Percentiles rank a stretch among this genome's conserved stretches.
Evolutionary conservation across 148 eudicot species (phyloP).

Genomic region (Rhododendron griersonianum): DNA sequence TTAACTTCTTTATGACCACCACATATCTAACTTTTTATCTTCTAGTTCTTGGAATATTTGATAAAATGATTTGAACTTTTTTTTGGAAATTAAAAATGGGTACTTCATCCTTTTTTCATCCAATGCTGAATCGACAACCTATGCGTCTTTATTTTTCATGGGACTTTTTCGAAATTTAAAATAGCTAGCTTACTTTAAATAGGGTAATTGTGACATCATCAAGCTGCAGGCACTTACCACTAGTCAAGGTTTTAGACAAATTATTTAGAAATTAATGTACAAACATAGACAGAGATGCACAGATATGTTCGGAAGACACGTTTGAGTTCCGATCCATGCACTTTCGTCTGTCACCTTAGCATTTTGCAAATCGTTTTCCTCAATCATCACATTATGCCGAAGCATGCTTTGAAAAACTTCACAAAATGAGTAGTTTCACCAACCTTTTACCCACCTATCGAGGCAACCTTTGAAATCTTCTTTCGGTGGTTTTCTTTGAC

Average conservation of each 20-base stretch:
- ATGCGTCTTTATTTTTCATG: too few relatives aligned
- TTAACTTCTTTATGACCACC: constrained; percentile 11
- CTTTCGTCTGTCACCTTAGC: not conserved
- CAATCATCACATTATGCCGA: not conserved
- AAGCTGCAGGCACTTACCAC: not conserved
- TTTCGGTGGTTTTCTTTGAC: constrained; percentile 16
- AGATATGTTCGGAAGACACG: not conserved
- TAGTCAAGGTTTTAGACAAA: constrained; percentile 12
- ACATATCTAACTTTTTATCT: not conserved
- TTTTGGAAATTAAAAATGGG: too few relatives aligned
- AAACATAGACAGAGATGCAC: not conserved
- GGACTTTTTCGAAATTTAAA: too few relatives aligned
- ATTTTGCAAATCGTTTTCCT: not conserved
- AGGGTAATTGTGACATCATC: not conserved
- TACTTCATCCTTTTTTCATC: too few relatives aligned
- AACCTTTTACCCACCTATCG: not conserved
- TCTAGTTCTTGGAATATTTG: not conserved
- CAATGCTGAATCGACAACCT: too few relatives aligned
- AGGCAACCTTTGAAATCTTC: not conserved
- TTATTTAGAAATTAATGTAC: not conserved
- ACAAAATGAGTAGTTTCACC: not conserved
- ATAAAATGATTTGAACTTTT: too few relatives aligned
- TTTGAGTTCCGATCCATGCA: not conserved
- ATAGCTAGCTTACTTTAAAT: not conserved
- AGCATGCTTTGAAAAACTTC: not conserved